Percentiles rank a stretch among this genome's conserved stretches.
These are phyloP conservation scores for Torulaspora delbrueckii DNA, from an alignment of 805 yeast species.

Conservation along the genomic window DNA sequence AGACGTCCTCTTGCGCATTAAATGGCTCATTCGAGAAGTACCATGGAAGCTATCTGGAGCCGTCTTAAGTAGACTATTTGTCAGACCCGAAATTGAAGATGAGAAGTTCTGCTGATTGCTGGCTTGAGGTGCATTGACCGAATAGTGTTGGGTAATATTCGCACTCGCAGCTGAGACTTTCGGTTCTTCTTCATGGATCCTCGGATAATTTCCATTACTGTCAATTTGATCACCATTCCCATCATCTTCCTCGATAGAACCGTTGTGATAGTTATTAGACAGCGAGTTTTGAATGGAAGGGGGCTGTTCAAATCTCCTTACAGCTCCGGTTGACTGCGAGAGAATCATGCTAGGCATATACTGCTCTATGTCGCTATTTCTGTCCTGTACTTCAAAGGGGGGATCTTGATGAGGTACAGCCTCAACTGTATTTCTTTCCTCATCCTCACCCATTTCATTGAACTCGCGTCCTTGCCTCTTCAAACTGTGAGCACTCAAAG, in stretches of 20 bases:
- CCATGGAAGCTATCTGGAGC: slow-evolving; percentile 14
- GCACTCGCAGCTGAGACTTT: background rate
- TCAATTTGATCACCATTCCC: slow-evolving; percentile 1
- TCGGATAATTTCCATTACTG: slow-evolving; percentile 1
- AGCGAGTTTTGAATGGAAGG: slow-evolving; percentile 33
- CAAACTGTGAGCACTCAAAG: slow-evolving; percentile 16
- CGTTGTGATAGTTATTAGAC: slow-evolving; percentile 8
- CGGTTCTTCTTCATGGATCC: background rate
- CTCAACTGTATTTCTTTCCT: background rate
- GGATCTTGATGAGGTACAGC: slow-evolving; percentile 1
- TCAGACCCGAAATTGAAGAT: slow-evolving; percentile 32
- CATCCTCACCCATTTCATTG: slow-evolving; percentile 1
- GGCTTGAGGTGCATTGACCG: background rate
- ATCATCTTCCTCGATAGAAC: background rate
- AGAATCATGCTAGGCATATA: slow-evolving; percentile 42
- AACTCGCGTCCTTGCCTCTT: slow-evolving; percentile 20
- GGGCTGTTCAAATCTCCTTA: slow-evolving; percentile 37
- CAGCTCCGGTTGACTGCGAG: slow-evolving; percentile 52
- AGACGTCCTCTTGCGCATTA: slow-evolving; percentile 13
- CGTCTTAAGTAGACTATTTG: slow-evolving; percentile 28
- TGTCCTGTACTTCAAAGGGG: slow-evolving; percentile 1
- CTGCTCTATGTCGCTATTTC: slow-evolving; percentile 26
- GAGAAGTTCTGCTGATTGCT: slow-evolving; percentile 20
- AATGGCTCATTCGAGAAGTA: slow-evolving; percentile 11
- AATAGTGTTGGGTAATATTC: slow-evolving; percentile 1